phyloP scores from a whole-genome alignment of 83 land plant genomes.

The Isoetes engelmannii region DNA sequence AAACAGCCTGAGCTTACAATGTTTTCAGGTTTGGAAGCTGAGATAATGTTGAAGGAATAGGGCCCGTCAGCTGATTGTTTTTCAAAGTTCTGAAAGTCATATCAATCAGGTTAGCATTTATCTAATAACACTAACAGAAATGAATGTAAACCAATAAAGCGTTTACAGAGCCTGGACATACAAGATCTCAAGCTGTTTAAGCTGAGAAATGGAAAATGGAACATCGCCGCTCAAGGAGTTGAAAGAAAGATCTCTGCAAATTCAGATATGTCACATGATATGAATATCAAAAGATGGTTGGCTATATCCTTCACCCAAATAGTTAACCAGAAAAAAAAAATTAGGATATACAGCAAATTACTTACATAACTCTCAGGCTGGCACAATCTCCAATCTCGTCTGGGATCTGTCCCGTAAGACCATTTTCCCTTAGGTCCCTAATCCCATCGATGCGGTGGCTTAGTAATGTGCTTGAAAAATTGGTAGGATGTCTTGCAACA shows the following conservation, averaged over 20 bases:
- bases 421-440: slow-evolving; percentile 46
- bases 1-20: slow-evolving; percentile 46
- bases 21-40: slow-evolving; percentile 70
- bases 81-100: slow-evolving; percentile 22
- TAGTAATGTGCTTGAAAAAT: too few relatives aligned
- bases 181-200: slow-evolving; percentile 29
- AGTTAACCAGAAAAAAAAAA: background rate
- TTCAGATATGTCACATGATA: too few relatives aligned
- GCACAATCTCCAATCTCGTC: slow-evolving; percentile 89
- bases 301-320: background rate
- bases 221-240: slow-evolving; percentile 39
- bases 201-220: slow-evolving; percentile 27
- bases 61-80: slow-evolving; percentile 31
- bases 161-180: slow-evolving; percentile 2
- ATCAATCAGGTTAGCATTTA: background rate
- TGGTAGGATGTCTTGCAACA: too few relatives aligned
- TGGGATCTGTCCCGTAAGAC: slow-evolving; percentile 80
- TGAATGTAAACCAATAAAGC: background rate
- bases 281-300: background rate
- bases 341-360: background rate
- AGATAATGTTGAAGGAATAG: slow-evolving; percentile 39
- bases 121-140: slow-evolving; percentile 4
- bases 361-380: slow-evolving; percentile 59
- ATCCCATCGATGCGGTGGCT: background rate
- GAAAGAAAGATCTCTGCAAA: slow-evolving; percentile 75